Conservation (phyloP, 768 basidiomycete species). For the Boletus barrowsii region DNA sequence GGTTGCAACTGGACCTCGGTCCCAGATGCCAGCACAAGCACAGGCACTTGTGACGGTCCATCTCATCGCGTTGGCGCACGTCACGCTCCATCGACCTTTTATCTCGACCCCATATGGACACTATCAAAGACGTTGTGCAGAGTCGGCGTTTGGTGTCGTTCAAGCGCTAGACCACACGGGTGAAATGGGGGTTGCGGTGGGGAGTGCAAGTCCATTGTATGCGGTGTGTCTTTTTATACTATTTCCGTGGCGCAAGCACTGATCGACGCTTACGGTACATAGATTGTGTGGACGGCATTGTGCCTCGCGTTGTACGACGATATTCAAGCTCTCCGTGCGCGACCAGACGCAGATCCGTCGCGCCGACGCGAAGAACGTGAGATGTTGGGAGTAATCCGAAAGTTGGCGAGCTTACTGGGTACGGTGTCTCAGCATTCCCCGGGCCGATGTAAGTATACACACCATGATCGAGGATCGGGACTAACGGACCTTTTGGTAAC, state of each 20-base stretch:
- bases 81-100: slow-evolving; percentile 23
- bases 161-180: slow-evolving; percentile 13
- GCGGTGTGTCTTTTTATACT: slow-evolving; percentile 1
- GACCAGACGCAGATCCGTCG: neutral
- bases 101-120: slow-evolving; percentile 1
- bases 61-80: slow-evolving; percentile 24
- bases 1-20: neutral
- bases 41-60: slow-evolving; percentile 17
- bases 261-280: neutral
- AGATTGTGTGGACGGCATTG: slow-evolving; percentile 25
- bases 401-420: slow-evolving; percentile 15
- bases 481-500: neutral
- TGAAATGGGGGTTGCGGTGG: slow-evolving; percentile 1
- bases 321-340: slow-evolving; percentile 16
- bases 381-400: slow-evolving; percentile 13
- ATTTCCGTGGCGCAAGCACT: neutral
- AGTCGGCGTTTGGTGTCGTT: slow-evolving; percentile 14
- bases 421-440: slow-evolving; percentile 17
- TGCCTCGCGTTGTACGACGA: slow-evolving; percentile 24
- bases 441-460: slow-evolving; percentile 17
- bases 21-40: neutral
- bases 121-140: slow-evolving; percentile 17
- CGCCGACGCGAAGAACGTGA: slow-evolving; percentile 13
- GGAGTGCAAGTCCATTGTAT: slow-evolving; percentile 16
- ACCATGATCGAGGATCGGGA: neutral